phyloP scores from a whole-genome alignment of 1,139 yeast species.

The Debaryomycetaceae sp. region DNA sequence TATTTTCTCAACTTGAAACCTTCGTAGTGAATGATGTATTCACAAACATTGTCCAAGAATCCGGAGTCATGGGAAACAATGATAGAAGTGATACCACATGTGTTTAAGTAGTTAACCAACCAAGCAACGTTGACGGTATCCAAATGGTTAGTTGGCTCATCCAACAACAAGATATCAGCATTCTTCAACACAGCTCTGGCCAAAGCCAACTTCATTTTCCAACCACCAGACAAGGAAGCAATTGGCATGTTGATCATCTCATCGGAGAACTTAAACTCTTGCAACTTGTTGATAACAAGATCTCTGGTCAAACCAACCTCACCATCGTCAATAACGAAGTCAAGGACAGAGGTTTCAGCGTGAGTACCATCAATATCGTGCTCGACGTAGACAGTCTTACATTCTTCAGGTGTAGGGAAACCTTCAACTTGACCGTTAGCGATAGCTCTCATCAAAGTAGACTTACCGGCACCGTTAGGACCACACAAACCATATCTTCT shows the following conservation, averaged over 20 bases:
- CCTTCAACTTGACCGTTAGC: slow-evolving; percentile 99
- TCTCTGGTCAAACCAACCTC: slow-evolving; percentile 74
- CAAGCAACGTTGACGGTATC: slow-evolving; percentile 99
- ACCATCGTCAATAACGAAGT: slow-evolving; percentile 81
- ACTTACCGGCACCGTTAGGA: slow-evolving; percentile 99
- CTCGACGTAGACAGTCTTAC: slow-evolving; percentile 98
- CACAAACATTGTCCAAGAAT: slow-evolving; percentile 95
- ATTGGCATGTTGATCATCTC: slow-evolving; percentile 92
- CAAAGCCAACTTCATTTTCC: slow-evolving; percentile 99
- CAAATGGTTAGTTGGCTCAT: slow-evolving; percentile 99
- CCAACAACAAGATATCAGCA: slow-evolving; percentile 96
- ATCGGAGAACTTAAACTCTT: slow-evolving; percentile 88
- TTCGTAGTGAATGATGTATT: slow-evolving; percentile 99
- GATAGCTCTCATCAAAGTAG: slow-evolving; percentile 99
- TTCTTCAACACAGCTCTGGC: slow-evolving; percentile 99
- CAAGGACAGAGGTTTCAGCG: slow-evolving; percentile 90
- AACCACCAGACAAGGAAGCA: slow-evolving; percentile 98
- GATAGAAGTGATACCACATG: slow-evolving; percentile 97
- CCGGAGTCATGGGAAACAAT: slow-evolving; percentile 99
- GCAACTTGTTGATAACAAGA: slow-evolving; percentile 68
- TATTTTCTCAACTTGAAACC: slow-evolving; percentile 99
- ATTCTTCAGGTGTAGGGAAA: slow-evolving; percentile 98
- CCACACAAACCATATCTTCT: slow-evolving; percentile 99
- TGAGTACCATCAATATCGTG: slow-evolving; percentile 98
- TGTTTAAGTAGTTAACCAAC: slow-evolving; percentile 98